These are phyloP conservation scores for Agaricus sinodeliciosus DNA, from an alignment of 768 basidiomycete genomes.

Conservation along the genomic window DNA sequence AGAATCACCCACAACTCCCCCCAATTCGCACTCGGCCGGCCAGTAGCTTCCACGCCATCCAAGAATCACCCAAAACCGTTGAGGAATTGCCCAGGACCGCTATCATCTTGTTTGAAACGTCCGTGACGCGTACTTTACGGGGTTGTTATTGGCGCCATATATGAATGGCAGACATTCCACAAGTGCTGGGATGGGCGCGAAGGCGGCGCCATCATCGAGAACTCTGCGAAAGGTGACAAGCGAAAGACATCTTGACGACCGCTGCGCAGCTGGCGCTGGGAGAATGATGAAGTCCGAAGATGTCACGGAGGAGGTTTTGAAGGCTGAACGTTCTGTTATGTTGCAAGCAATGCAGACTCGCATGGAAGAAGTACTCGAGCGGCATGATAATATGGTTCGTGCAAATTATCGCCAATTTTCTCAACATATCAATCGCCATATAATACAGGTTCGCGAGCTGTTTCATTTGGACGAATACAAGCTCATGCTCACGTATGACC, in stretches of 20 bases:
- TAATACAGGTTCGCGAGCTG: slow-evolving; percentile 65
- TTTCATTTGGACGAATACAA: slow-evolving; percentile 86
- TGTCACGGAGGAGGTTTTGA: slow-evolving; percentile 21
- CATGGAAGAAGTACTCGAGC: slow-evolving; percentile 51
- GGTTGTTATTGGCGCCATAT: not conserved
- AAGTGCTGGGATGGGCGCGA: not conserved
- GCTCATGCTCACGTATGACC: slow-evolving; percentile 72
- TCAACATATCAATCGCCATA: not conserved
- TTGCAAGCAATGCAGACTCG: slow-evolving; percentile 54
- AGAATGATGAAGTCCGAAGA: slow-evolving; percentile 10
- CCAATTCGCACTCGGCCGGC: slow-evolving; percentile 13
- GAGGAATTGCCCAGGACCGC: slow-evolving; percentile 54
- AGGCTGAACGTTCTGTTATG: slow-evolving; percentile 35
- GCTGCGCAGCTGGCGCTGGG: slow-evolving; percentile 2
- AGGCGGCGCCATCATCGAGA: not conserved
- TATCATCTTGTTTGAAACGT: slow-evolving; percentile 18
- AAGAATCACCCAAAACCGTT: slow-evolving; percentile 60
- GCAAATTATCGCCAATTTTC: slow-evolving; percentile 6
- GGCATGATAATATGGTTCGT: slow-evolving; percentile 73
- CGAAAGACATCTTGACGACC: not conserved
- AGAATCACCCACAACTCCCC: slow-evolving; percentile 12
- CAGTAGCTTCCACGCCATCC: slow-evolving; percentile 27
- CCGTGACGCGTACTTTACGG: not conserved
- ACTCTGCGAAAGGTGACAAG: not conserved
- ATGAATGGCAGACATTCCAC: slow-evolving; percentile 7